Conservation (phyloP, 2,329 filamentous ascomycete genomes). For the Neodidymelliopsis sp. region DNA sequence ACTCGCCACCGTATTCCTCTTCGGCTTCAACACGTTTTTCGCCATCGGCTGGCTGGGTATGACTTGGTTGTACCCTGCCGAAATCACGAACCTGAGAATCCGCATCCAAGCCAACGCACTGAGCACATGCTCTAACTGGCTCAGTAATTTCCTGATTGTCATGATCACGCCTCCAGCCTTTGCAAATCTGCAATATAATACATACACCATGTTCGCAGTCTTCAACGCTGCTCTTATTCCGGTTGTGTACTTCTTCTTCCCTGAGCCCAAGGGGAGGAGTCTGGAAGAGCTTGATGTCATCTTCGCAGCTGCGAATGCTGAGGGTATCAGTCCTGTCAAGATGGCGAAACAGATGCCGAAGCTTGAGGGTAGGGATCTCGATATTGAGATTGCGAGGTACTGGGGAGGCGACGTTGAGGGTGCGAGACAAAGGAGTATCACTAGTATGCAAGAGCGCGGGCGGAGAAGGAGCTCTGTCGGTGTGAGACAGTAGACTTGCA, state of each 20-base stretch:
- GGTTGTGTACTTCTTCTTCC: conserved; percentile 67
- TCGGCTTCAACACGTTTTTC: conserved; percentile 92
- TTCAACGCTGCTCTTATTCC: conserved; percentile 65
- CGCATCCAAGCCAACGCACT: conserved; percentile 86
- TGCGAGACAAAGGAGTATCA: not conserved
- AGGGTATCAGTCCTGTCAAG: conserved; percentile 58
- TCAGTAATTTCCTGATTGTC: conserved; percentile 66
- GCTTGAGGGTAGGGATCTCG: conserved; percentile 5
- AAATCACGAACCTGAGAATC: conserved; percentile 88
- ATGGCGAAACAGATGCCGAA: conserved; percentile 61
- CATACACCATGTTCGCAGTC: conserved; percentile 64
- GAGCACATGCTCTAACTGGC: conserved; percentile 72
- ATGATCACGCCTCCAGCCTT: conserved; percentile 71
- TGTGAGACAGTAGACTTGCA: not conserved
- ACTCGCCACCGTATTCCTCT: conserved; percentile 77
- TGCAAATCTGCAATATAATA: conserved; percentile 61
- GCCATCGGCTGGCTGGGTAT: conserved; percentile 78
- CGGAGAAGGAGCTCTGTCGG: not conserved
- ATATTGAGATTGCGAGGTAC: conserved; percentile 13
- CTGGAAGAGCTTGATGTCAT: conserved; percentile 63
- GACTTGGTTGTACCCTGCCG: conserved; percentile 71
- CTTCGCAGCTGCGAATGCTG: conserved; percentile 61
- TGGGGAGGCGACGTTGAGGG: conserved; percentile 11
- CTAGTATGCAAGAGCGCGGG: conserved; percentile 1
- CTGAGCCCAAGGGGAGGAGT: conserved; percentile 62